These are phyloP conservation scores for Penicillium sp. DNA, from an alignment of 2,329 filamentous ascomycete species.

Conservation along the genomic window DNA sequence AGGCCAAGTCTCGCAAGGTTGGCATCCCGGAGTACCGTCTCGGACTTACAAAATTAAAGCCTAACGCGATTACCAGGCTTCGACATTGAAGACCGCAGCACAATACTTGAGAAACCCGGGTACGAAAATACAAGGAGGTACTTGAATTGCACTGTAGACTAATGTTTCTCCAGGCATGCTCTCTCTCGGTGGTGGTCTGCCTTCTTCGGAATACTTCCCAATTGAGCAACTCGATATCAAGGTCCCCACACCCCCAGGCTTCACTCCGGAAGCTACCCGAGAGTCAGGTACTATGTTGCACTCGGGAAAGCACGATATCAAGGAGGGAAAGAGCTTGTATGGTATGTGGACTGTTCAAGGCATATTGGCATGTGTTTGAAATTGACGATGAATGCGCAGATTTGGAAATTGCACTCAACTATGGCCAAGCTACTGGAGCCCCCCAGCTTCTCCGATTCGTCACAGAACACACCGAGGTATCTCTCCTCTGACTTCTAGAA, in stretches of 20 bases:
- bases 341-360: conserved; percentile 28
- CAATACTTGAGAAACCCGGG: conserved; percentile 74
- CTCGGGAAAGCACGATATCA: conserved; percentile 82
- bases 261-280: conserved; percentile 68
- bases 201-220: conserved; percentile 89
- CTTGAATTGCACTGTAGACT: not conserved
- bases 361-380: not conserved
- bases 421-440: conserved; percentile 81
- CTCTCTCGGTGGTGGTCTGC: conserved; percentile 88
- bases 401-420: conserved; percentile 87
- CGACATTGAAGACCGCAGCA: conserved; percentile 80
- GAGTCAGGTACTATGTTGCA: conserved; percentile 60
- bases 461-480: conserved; percentile 85
- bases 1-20: conserved; percentile 56
- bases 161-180: conserved; percentile 61
- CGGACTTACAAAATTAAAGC: not conserved
- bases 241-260: conserved; percentile 68
- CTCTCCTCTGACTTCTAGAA: not conserved
- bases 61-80: conserved; percentile 49
- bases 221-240: conserved; percentile 75
- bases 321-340: conserved; percentile 59
- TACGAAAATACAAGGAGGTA: conserved; percentile 8
- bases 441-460: conserved; percentile 87
- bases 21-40: conserved; percentile 2
- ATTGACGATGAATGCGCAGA: conserved; percentile 50